A percentile compares a stretch with the other conserved stretches of the same genome.
Evolutionary conservation across 768 basidiomycete genomes (phyloP).

Genomic region (Mycena kentingensis): DNA sequence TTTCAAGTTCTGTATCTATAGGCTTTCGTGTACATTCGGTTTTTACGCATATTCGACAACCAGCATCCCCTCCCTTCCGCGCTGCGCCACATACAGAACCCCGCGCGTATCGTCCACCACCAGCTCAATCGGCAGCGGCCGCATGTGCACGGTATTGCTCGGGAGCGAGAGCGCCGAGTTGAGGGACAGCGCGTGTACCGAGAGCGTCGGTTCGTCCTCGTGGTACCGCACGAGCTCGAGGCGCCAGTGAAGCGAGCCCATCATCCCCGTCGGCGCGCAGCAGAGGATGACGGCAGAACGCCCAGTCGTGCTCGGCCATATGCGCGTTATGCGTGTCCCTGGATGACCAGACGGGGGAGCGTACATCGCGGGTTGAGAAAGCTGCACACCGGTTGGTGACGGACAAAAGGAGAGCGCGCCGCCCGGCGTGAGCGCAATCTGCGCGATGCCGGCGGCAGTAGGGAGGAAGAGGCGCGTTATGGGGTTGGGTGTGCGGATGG

Average conservation of each 20-base stretch:
- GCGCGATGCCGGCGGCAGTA: not conserved
- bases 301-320: not conserved
- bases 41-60: conserved; percentile 12
- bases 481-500: not conserved
- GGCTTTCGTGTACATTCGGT: too few relatives aligned
- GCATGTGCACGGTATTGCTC: not conserved
- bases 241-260: not conserved
- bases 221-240: conserved; percentile 1
- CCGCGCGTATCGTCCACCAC: conserved; percentile 12
- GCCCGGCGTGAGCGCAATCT: not conserved
- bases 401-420: not conserved
- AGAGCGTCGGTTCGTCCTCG: not conserved
- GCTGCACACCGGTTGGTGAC: not conserved
- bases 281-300: not conserved
- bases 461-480: not conserved
- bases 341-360: not conserved
- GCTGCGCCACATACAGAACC: conserved; percentile 9
- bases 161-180: not conserved
- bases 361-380: not conserved
- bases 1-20: too few relatives aligned
- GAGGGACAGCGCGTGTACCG: conserved; percentile 1
- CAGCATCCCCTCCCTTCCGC: not conserved
- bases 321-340: not conserved
- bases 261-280: not conserved
- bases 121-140: conserved; percentile 3